Conservation (phyloP, 176 grass and related monocot genomes). For the Oryza longistaminata region DNA sequence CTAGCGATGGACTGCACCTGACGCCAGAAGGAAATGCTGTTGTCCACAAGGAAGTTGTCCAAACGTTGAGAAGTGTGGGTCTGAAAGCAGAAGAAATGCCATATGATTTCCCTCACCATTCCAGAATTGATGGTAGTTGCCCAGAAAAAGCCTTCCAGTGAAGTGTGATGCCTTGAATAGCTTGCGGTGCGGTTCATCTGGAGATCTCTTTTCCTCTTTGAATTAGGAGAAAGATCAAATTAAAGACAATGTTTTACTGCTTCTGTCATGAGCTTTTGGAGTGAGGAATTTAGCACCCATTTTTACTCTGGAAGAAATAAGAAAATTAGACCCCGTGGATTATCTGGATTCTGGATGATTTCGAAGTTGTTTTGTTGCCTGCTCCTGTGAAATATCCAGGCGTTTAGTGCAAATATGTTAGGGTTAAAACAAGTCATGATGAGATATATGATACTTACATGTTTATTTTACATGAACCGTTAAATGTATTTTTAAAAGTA, state of each 20-base stretch:
- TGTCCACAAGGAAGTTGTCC: conserved; percentile 66
- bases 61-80: conserved; percentile 45
- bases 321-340: too few species aligned
- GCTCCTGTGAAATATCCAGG: too few species aligned
- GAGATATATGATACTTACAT: too few species aligned
- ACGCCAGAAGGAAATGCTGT: conserved; percentile 72
- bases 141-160: conserved; percentile 68
- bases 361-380: too few species aligned
- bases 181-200: neutral
- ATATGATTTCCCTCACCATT: conserved; percentile 78
- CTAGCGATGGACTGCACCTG: conserved; percentile 80
- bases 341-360: too few species aligned
- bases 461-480: too few species aligned
- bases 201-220: neutral
- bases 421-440: too few species aligned
- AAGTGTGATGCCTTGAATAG: neutral
- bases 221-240: neutral
- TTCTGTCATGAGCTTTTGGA: neutral
- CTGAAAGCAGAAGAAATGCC: conserved; percentile 70
- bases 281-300: neutral
- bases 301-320: neutral
- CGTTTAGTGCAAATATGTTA: too few species aligned
- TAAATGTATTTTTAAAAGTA: too few species aligned
- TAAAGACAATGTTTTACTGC: neutral
- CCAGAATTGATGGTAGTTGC: conserved; percentile 52